Evolutionary conservation across 2,329 filamentous ascomycete genomes (phyloP), one percentile per base, ranked within the genome.

Genomic region (Didymella pinodella): DNA sequence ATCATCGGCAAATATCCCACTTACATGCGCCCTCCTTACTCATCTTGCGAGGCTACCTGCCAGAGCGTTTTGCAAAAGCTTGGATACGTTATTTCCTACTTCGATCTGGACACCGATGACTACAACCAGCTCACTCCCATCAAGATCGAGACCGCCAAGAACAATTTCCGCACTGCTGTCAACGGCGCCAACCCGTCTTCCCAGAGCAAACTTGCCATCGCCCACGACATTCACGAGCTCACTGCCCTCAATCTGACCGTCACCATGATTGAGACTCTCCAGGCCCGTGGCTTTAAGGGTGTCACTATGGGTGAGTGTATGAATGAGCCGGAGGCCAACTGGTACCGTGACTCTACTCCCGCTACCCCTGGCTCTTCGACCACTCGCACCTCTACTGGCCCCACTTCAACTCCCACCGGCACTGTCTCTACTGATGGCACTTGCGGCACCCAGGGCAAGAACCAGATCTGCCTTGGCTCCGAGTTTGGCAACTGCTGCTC

Each of bases 61-160:
- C 69, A 74, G 65, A 61, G 65, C n/a, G 71, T 77, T 46, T 63
- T 80, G 64, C 65, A 74, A 12, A 69, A 65, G 38, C 71, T 88
- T 48, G 83, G 83, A 53, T 88, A 87, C 77, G 84, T 85, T 63
- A 79, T 87, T 64, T 83, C 86, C 61, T 88, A 84, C 64, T 81
- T 87, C 67, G 84, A 88, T 63, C 74, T 88, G 34, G 86, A 88
- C 66, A 82, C 85, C 2, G 82, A 85, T 38, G 58, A 75, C 57
- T 75, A 76, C 59, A 68, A 72, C 54, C 67, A 77, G 25, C 59
- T 72, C 40, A 70, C 67, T 3, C 62, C 62, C 2, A 63, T 68
- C 26, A 61, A 66, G 54, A 76, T 76, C n/a, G 64, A 72, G 51
- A 67, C 68, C 22, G 70, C 75, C 11, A 75, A 76, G 65, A 56